Evolutionary conservation across 495 filamentous ascomycete species (phyloP), one percentile per base, ranked within the genome.

Genomic region (Penicillium alfredii): DNA sequence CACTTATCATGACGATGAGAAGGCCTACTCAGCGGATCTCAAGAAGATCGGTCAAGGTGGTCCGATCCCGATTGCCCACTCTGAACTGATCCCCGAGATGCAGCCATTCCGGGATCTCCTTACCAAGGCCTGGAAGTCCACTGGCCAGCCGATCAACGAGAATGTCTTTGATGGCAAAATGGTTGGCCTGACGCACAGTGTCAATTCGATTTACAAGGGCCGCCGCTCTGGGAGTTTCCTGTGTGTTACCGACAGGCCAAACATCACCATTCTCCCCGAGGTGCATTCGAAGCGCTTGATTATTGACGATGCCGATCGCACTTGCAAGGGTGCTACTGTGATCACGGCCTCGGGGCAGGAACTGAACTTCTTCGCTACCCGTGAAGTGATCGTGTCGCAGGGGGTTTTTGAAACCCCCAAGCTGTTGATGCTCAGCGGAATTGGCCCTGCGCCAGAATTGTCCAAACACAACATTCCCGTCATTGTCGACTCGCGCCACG

Each of bases 391-490:
- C 30, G 40, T 84, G 14, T 56, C 77, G 4, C 71, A 62, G 8
- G 80, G 81, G 10, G 50, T 70, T 3, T 74, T 77, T 52, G 71
- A 79, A 56, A 66, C 72, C 0, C 77, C 78, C 0, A 73, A 78
- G 36, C 51, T 84, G 3, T 68, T 84, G n/a, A 72, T 81, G 49
- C 67, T 80, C 1, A 73, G 64, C 1, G 80, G 82, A 8, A 62
- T 84, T 31, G 79, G 80, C 0, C 66, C 74, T 0, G 33, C 35
- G 2, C 40, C 29, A 0, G 64, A 77, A 21, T 66, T 84, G 1
- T 8, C 43, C 1, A 36, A 40, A 2, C 58, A 66, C 37, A 42
- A 51, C 15, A 79, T 82, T 27, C 43, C 63, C 1, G 51, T 75
- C 0, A 33, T 80, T 2, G 42, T 60, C 21, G 66, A 75, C 33